Evolutionary conservation across 495 filamentous ascomycete species (phyloP), one percentile per base, ranked within the genome.

Genomic region (Neurospora sp.): DNA sequence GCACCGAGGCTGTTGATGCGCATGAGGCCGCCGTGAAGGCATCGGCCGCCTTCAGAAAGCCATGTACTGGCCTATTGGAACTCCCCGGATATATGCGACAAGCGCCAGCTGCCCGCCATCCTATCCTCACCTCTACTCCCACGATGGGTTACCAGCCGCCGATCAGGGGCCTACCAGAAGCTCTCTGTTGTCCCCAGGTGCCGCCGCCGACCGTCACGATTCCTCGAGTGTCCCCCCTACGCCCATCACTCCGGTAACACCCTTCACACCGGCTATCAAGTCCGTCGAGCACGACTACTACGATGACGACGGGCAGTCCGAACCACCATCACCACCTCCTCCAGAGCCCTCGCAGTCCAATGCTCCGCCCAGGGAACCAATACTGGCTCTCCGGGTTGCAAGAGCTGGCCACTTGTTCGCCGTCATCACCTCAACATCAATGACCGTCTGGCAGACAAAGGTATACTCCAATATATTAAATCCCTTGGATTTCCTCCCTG

Each of bases 31-130:
- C 78, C 77, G 72, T 78, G 76, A 77, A 68, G 77, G 71, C 44
- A 53, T 73, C 72, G 74, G 75, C 31, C 31, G 31, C 3, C 76
- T 75, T 73, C 74, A 71, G 68, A 70, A 71, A 78, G 77, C 87
- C 87, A 98, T 98, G 94, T 98, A 98, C 87, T 98, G 95, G 95
- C 95, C 95, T 77, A 87, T 96, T 83, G 94, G 93, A 81, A 92
- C 94, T 74, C 94, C 94, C 73, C 87, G 90, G 82, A 91, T 97
- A 78, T 96, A 95, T 87, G 91, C 92, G 81, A 91, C 91, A 71
- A 85, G 78, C 81, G 86, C 78, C 74, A 81, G 78, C 82, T 90
- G 87, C 82, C 84, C 86, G 75, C 85, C 86, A 69, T 77, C 81
- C 76, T 82, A 74, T 12, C 76, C 70, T 72, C 78, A 78, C 6